Base-by-base conservation (phyloP, 768 basidiomycete species). In the Calocera viscosa region DNA sequence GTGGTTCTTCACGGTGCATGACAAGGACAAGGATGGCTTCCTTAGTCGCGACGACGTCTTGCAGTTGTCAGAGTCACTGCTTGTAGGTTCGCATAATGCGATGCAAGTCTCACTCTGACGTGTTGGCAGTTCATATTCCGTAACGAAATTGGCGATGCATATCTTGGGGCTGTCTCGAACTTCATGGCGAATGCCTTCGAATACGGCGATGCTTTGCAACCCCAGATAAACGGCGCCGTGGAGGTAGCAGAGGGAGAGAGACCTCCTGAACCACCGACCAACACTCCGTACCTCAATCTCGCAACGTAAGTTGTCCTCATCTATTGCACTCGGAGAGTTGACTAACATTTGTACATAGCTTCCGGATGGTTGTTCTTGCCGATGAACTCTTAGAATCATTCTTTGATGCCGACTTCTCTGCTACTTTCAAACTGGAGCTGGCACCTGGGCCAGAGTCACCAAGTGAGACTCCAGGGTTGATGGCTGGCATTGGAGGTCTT, bases 151-250 rank as follows among this genome's bases (percentile, higher is more conserved):
- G 96, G 96, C 1, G 96, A 99, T 75, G 90, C 92, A 2, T 99
- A 95, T 74, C 82, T 99, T 26, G 96, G 94, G 1, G 92, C 95
- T 26, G 90, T 99, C 70, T 94, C 92, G 70, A 87, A 93, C 43
- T 95, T 97, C 75, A 94, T 98, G 87, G 89, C 94, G 40, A 98
- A 99, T 72, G 92, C 95, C 0, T 99, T 97, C 72, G 96, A 99
- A 73, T 97, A 94, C 67, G 96, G 94, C 1, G 94, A 96, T 77
- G 88, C 92, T n/a, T 81, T 92, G n/a, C 78, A 65, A 70, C 79
- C 76, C 73, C 72, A 19, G 74, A 73, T 1, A 70, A 72, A 64
- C 32, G 71, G 70, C 14, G 74, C 71, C 24, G 66, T 69, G 19
- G 76, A 78, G 0, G 79, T 79, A 60, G 70, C 24, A 53, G 79